Conservation (phyloP, 495 filamentous ascomycete species). For the Talaromyces thailandensis region DNA sequence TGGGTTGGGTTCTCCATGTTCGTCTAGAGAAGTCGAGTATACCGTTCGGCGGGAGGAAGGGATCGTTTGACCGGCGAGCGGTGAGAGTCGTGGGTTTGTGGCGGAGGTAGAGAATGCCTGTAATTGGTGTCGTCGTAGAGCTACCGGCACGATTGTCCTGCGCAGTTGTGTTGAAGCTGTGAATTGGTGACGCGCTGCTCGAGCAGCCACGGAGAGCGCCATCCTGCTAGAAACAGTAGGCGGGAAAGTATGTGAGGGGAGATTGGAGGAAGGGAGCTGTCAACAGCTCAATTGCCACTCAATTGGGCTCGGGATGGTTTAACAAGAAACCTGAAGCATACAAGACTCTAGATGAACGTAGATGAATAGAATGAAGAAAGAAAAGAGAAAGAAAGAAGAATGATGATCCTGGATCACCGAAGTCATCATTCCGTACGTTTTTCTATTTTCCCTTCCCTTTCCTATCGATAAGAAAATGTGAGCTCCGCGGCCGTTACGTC, state of each 20-base stretch:
- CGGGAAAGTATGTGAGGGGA: conserved; percentile 9
- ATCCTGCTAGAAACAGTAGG: conserved; percentile 6
- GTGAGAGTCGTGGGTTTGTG: conserved; percentile 19
- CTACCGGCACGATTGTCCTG: conserved; percentile 18
- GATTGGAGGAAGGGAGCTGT: conserved; percentile 10
- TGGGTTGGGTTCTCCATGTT: conserved; percentile 34
- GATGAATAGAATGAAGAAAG: conserved; percentile 16
- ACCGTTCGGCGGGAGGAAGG: conserved; percentile 24
- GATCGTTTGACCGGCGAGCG: conserved; percentile 13
- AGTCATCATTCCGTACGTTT: not conserved
- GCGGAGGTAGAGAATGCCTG: conserved; percentile 21
- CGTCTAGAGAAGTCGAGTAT: conserved; percentile 31
- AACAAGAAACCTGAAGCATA: conserved; percentile 10
- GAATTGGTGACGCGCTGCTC: conserved; percentile 34
- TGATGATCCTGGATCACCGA: not conserved
- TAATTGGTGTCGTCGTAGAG: conserved; percentile 15
- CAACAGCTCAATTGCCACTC: conserved; percentile 5
- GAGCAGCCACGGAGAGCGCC: conserved; percentile 35
- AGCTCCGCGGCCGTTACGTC: not conserved
- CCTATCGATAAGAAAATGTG: conserved; percentile 3
- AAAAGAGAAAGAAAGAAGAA: conserved; percentile 15
- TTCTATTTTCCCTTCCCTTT: not conserved
- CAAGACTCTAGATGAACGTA: conserved; percentile 8
- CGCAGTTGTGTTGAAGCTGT: conserved; percentile 28
- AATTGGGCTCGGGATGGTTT: conserved; percentile 4